Conservation (phyloP, 805 yeast species). For the Candida anglica region DNA sequence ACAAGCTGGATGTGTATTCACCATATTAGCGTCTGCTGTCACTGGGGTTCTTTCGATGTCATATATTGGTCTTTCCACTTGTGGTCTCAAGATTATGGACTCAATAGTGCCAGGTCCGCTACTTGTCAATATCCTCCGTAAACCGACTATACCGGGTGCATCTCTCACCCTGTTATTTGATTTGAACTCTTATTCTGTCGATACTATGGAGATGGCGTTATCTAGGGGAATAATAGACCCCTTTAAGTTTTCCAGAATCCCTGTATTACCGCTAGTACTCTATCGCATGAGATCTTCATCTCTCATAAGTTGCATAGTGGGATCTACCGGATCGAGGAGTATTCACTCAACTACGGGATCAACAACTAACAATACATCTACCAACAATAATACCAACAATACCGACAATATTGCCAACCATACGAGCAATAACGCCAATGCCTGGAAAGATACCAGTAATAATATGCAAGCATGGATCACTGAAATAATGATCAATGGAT, state of each 20-base stretch:
- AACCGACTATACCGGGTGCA: conserved; percentile 4
- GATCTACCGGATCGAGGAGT: conserved; percentile 2
- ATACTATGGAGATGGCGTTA: conserved; percentile 27
- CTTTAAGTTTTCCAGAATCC: conserved; percentile 32
- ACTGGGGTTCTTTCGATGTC: conserved; percentile 39
- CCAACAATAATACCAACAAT: conserved; percentile 7
- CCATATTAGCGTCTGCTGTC: conserved; percentile 36
- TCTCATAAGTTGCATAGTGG: conserved; percentile 22
- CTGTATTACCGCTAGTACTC: conserved; percentile 34
- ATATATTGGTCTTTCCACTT: conserved; percentile 32
- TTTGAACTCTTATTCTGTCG: conserved; percentile 12
- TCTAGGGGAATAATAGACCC: conserved; percentile 30
- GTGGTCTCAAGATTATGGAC: conserved; percentile 36
- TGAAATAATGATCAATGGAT: conserved; percentile 34
- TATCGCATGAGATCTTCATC: conserved; percentile 35
- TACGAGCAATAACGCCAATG: background rate
- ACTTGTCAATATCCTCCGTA: conserved; percentile 21
- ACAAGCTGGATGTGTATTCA: conserved; percentile 26
- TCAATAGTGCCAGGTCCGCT: conserved; percentile 30
- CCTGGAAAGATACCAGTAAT: background rate
- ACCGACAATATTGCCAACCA: background rate
- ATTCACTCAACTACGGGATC: background rate
- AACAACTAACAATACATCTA: conserved; percentile 5
- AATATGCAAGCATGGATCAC: conserved; percentile 15
- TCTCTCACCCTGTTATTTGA: conserved; percentile 4